Conservation (phyloP, 257 asterid species). For the Jacaranda copaia region DNA sequence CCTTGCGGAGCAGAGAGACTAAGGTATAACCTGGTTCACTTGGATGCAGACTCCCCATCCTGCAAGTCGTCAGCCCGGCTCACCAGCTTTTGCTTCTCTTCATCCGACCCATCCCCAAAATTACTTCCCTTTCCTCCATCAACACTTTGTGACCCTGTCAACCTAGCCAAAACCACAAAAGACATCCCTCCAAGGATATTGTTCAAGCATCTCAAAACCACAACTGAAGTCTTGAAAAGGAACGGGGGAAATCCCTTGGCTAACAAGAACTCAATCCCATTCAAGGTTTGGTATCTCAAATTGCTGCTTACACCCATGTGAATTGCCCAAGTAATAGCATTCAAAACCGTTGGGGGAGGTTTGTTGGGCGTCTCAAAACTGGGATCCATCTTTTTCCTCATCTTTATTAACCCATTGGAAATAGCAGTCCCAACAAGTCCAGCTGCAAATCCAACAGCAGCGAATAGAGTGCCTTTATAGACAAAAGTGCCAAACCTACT, state of each 20-base stretch:
- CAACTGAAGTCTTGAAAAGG: constrained; percentile 73
- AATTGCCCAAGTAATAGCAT: constrained; percentile 84
- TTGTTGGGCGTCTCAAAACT: constrained; percentile 85
- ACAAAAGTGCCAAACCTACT: constrained; percentile 76
- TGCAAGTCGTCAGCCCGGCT: constrained; percentile 40
- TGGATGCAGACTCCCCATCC: constrained; percentile 41
- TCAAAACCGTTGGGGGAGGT: constrained; percentile 74
- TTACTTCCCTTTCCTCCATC: constrained; percentile 39
- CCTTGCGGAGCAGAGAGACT: neutral
- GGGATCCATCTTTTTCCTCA: constrained; percentile 90
- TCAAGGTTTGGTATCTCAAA: constrained; percentile 83
- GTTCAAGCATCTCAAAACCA: constrained; percentile 78
- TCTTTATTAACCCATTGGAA: constrained; percentile 76
- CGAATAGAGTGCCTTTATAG: constrained; percentile 78
- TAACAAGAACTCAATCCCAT: constrained; percentile 78
- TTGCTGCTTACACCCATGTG: constrained; percentile 94
- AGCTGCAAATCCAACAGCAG: constrained; percentile 85
- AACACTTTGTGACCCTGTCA: constrained; percentile 83
- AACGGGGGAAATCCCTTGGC: constrained; percentile 67
- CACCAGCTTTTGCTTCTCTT: constrained; percentile 56
- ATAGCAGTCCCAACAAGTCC: constrained; percentile 88
- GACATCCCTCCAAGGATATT: constrained; percentile 90
- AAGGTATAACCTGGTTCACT: constrained; percentile 34
- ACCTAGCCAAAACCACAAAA: constrained; percentile 81
- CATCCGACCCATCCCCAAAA: constrained; percentile 36